Base-by-base conservation (phyloP, 768 basidiomycete species). In the Mycena rebaudengoi region DNA sequence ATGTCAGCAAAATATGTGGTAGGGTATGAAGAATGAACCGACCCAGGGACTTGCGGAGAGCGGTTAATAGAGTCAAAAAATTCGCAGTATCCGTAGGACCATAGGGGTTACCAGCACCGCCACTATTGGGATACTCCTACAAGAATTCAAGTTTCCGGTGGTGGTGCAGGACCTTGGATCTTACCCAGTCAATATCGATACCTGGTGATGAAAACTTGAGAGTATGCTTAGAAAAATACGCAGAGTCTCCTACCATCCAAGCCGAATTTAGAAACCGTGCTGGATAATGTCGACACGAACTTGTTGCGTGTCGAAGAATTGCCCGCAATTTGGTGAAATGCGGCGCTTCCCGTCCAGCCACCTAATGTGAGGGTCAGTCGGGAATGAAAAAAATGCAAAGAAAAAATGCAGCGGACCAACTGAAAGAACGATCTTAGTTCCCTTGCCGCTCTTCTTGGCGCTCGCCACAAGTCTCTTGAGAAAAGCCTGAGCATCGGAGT, bases 101-200 rank as follows among this genome's bases (percentile, higher is more conserved):
- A 69, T 85, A 79, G 4, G 83, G 82, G 71, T 94, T 91, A 5
- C 89, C 88, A 8, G 82, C 82, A 18, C 91, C 92, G 0, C 76
- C 65, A 7, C 82, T 80, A 65, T 88, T 89, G 11, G 91, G 92
- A 73, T 92, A 94, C 80, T 92, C 91, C 88, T 88, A 12, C 13
- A 56, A 43, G 43, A 53, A 14, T 61, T 4, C 30, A 60, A 5
- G 20, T 28, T 28, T 23, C n/a, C n/a, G 13, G 13, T 13, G 28
- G 16, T 21, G 45, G 12, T 10, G 23, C 26, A 49, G 57, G n/a
- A 44, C 35, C 14, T 14, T 35, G 18, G 30, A 21, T 20, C 63
- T 8, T 66, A 82, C 83, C 89, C 89, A 90, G 68, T 90, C 88
- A 39, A 92, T 58, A 37, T 66, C 65, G 20, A 66, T 82, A 68